These are phyloP conservation scores for Ensete glaucum DNA, from an alignment of 176 grass and related monocot genomes.

Conservation along the genomic window DNA sequence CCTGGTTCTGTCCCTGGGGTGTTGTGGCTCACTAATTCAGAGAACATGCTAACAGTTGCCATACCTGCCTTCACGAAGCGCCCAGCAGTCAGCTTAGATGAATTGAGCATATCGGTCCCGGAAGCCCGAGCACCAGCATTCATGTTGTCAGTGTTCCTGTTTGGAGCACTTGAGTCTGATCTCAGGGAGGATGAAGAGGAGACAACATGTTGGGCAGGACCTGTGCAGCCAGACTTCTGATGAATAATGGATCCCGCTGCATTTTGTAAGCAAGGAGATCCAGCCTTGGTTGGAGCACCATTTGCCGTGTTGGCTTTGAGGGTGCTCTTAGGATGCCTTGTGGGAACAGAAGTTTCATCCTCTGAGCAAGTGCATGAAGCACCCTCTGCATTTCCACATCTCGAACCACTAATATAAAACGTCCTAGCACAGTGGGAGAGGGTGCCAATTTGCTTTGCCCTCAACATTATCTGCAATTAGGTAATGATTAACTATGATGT, in stretches of 20 bases:
- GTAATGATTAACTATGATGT: background rate
- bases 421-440: slow-evolving; percentile 78
- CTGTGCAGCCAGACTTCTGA: slow-evolving; percentile 18
- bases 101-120: slow-evolving; percentile 28
- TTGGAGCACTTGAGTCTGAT: slow-evolving; percentile 28
- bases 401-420: slow-evolving; percentile 84
- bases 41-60: slow-evolving; percentile 37
- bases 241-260: slow-evolving; percentile 32
- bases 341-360: slow-evolving; percentile 59
- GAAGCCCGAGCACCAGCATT: slow-evolving; percentile 16
- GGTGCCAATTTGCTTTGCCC: slow-evolving; percentile 80
- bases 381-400: slow-evolving; percentile 59
- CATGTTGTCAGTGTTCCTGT: slow-evolving; percentile 19
- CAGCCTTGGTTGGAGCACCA: slow-evolving; percentile 35
- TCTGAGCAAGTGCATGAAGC: slow-evolving; percentile 69
- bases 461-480: slow-evolving; percentile 78
- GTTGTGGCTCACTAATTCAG: slow-evolving; percentile 42
- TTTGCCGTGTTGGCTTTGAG: slow-evolving; percentile 25
- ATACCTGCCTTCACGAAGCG: slow-evolving; percentile 38
- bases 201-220: slow-evolving; percentile 27
- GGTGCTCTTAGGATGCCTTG: slow-evolving; percentile 32
- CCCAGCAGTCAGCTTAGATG: slow-evolving; percentile 37
- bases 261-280: slow-evolving; percentile 29
- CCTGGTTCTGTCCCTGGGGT: slow-evolving; percentile 26
- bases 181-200: slow-evolving; percentile 30